Evolutionary conservation across 1,284 basidiomycete species (phyloP).

Genomic region (Agroathelia rolfsii): DNA sequence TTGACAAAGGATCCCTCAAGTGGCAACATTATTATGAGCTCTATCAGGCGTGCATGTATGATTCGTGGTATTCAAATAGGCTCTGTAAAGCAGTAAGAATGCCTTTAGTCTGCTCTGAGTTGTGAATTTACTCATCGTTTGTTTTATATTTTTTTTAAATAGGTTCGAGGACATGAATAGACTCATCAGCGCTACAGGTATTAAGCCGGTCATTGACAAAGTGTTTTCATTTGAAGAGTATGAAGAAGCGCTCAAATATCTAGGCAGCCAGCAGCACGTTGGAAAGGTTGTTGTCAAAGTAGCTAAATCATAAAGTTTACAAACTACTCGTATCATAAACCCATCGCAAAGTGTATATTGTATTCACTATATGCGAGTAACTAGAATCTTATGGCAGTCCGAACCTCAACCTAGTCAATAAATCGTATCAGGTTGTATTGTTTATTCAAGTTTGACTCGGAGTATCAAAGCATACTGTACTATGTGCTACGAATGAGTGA

Average conservation of each 20-base stretch:
- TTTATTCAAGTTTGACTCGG: too few relatives aligned
- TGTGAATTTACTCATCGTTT: background rate
- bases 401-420: too few relatives aligned
- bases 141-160: conserved; percentile 1
- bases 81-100: conserved; percentile 22
- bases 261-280: conserved; percentile 33
- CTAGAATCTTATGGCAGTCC: too few relatives aligned
- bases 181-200: conserved; percentile 28
- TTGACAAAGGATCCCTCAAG: too few relatives aligned
- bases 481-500: too few relatives aligned
- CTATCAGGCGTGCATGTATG: conserved; percentile 12
- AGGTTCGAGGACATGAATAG: conserved; percentile 38
- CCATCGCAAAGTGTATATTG: too few relatives aligned
- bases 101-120: background rate
- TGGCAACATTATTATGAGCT: background rate
- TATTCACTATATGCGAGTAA: too few relatives aligned
- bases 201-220: conserved; percentile 38
- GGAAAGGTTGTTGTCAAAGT: conserved; percentile 41
- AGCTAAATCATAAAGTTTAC: too few relatives aligned
- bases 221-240: conserved; percentile 40
- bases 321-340: too few relatives aligned
- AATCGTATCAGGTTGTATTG: too few relatives aligned
- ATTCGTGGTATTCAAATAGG: conserved; percentile 31
- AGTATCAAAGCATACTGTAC: too few relatives aligned
- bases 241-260: conserved; percentile 32